Evolutionary conservation across 352 stramenopile species (phyloP).

Genomic region (Phytopythium sindhum): DNA sequence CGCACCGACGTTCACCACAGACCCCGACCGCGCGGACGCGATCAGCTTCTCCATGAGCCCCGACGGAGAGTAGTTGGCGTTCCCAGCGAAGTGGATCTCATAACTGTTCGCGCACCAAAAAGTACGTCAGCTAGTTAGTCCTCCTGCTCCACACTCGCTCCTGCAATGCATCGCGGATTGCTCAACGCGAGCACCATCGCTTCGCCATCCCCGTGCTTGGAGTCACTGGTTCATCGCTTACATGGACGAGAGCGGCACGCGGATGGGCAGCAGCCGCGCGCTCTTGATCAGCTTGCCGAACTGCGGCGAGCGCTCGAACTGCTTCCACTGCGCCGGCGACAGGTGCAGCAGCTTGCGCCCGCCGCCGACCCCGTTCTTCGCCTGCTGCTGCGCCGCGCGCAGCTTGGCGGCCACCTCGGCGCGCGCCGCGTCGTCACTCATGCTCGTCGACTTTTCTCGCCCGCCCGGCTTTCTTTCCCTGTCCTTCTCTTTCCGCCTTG

Average conservation of each 20-base stretch:
- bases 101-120: slow-evolving; percentile 36
- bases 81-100: slow-evolving; percentile 72
- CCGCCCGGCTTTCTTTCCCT: slow-evolving; percentile 11
- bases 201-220: not conserved
- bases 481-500: slow-evolving; percentile 5
- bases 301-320: slow-evolving; percentile 56
- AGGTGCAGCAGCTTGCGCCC: slow-evolving; percentile 73
- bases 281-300: slow-evolving; percentile 46
- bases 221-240: slow-evolving; percentile 17
- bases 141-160: not conserved
- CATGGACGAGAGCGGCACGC: slow-evolving; percentile 73
- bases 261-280: slow-evolving; percentile 72
- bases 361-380: not conserved
- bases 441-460: slow-evolving; percentile 7
- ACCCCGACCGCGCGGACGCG: slow-evolving; percentile 45
- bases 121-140: not conserved
- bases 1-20: slow-evolving; percentile 64
- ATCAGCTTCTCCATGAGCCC: slow-evolving; percentile 84
- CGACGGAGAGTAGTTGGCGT: slow-evolving; percentile 61
- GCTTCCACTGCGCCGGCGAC: slow-evolving; percentile 54
- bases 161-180: not conserved
- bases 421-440: slow-evolving; percentile 28
- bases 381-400: slow-evolving; percentile 21
- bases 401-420: slow-evolving; percentile 42
- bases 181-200: not conserved